phyloP scores from a whole-genome alignment of 2,329 filamentous ascomycete genomes.

The Diaporthe sp. region DNA sequence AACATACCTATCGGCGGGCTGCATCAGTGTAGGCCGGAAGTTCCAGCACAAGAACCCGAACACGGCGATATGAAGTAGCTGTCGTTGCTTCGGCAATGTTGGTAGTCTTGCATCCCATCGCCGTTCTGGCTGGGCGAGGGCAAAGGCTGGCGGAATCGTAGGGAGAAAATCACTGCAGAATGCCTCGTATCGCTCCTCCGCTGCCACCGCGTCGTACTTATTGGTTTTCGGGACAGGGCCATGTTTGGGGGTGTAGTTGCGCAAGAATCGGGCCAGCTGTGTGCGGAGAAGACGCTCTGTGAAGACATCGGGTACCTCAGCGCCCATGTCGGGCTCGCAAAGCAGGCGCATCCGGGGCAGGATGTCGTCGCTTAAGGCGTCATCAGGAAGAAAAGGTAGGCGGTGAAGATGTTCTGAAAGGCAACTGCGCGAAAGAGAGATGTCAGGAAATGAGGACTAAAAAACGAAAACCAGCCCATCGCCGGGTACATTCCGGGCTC shows the following conservation, averaged over 20 bases:
- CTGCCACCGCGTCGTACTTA: neutral
- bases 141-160: neutral
- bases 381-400: neutral
- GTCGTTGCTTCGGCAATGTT: neutral
- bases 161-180: neutral
- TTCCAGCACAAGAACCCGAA: neutral
- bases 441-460: neutral
- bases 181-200: neutral
- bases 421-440: neutral
- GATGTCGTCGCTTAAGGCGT: neutral
- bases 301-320: neutral
- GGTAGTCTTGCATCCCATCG: neutral
- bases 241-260: neutral
- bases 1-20: neutral
- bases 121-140: neutral
- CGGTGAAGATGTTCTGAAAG: neutral
- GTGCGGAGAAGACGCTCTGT: neutral
- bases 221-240: neutral
- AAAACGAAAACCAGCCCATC: neutral
- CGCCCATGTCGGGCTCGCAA: neutral
- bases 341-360: neutral
- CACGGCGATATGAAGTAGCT: neutral
- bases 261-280: neutral
- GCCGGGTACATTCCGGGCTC: neutral
- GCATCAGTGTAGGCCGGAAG: neutral